Evolutionary conservation across 2,329 filamentous ascomycete genomes (phyloP).

Genomic region (Colletotrichum sp.): DNA sequence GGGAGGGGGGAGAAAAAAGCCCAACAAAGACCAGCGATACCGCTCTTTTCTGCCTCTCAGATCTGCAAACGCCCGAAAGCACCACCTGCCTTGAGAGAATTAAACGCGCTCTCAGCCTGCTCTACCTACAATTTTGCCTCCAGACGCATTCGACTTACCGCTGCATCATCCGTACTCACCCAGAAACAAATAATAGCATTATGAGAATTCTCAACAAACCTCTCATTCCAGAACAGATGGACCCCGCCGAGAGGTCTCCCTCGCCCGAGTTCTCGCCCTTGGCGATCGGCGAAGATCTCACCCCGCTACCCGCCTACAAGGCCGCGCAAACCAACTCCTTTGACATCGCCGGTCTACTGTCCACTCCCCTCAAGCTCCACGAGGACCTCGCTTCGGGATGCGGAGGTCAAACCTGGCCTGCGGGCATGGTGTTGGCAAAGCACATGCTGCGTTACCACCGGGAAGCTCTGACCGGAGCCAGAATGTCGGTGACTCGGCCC

Average conservation of each 20-base stretch:
- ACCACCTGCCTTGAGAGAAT: neutral
- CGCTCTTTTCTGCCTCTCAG: neutral
- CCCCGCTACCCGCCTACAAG: conserved; percentile 66
- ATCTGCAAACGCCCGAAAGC: neutral
- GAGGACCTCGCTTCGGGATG: conserved; percentile 89
- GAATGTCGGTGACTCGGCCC: conserved; percentile 66
- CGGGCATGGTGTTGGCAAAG: conserved; percentile 84
- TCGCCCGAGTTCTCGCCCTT: conserved; percentile 57
- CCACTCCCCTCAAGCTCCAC: conserved; percentile 72
- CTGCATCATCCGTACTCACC: neutral
- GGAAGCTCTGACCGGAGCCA: conserved; percentile 65
- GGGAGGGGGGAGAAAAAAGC: neutral
- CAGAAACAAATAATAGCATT: neutral
- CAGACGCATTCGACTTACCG: neutral
- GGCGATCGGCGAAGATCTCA: conserved; percentile 56
- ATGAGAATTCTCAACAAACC: conserved; percentile 19
- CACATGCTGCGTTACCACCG: conserved; percentile 81
- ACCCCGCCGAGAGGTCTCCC: conserved; percentile 30
- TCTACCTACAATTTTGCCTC: neutral
- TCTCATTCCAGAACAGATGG: conserved; percentile 12
- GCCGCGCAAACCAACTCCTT: conserved; percentile 54
- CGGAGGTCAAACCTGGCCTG: conserved; percentile 93
- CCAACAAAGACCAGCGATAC: conserved; percentile 5
- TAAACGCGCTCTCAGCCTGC: neutral
- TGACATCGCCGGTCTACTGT: conserved; percentile 76